Evolutionary conservation across 2,329 filamentous ascomycete genomes (phyloP).

Genomic region (Xylariales sp.): DNA sequence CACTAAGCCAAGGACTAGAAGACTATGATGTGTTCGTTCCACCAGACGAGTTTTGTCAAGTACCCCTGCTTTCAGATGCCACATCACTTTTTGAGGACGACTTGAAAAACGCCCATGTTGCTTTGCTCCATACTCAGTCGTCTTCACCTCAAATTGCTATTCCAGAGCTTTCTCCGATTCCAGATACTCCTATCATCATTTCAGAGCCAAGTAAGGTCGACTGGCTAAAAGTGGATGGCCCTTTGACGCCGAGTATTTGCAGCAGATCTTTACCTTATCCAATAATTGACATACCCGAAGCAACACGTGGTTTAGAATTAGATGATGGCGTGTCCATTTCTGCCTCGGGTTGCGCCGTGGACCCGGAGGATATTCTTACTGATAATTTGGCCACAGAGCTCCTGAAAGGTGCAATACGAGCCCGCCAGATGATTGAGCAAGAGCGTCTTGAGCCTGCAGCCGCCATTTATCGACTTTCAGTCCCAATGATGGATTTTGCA

Average conservation of each 20-base stretch:
- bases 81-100: slow-evolving; percentile 21
- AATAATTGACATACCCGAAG: slow-evolving; percentile 7
- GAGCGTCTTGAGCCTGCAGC: slow-evolving; percentile 19
- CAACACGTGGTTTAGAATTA: slow-evolving; percentile 13
- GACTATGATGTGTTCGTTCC: slow-evolving; percentile 17
- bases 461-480: slow-evolving; percentile 19
- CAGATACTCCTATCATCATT: slow-evolving; percentile 9
- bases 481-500: slow-evolving; percentile 23
- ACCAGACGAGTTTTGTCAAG: slow-evolving; percentile 14
- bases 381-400: slow-evolving; percentile 9
- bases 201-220: slow-evolving; percentile 7
- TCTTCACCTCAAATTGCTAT: slow-evolving; percentile 4
- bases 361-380: neutral
- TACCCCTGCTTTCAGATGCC: slow-evolving; percentile 19
- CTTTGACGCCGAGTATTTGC: slow-evolving; percentile 15
- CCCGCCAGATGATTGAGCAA: slow-evolving; percentile 18
- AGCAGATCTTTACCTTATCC: slow-evolving; percentile 4
- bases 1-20: slow-evolving; percentile 15
- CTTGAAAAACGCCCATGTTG: slow-evolving; percentile 15
- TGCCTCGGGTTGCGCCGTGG: too few relatives aligned
- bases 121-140: slow-evolving; percentile 9
- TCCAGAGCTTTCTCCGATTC: slow-evolving; percentile 8
- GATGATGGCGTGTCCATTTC: slow-evolving; percentile 10
- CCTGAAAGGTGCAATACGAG: slow-evolving; percentile 9
- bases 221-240: slow-evolving; percentile 19